A percentile compares a stretch with the other conserved stretches of the same genome.
phyloP scores from a whole-genome alignment of 139 green algal species.

The Eudorina sp. region DNA sequence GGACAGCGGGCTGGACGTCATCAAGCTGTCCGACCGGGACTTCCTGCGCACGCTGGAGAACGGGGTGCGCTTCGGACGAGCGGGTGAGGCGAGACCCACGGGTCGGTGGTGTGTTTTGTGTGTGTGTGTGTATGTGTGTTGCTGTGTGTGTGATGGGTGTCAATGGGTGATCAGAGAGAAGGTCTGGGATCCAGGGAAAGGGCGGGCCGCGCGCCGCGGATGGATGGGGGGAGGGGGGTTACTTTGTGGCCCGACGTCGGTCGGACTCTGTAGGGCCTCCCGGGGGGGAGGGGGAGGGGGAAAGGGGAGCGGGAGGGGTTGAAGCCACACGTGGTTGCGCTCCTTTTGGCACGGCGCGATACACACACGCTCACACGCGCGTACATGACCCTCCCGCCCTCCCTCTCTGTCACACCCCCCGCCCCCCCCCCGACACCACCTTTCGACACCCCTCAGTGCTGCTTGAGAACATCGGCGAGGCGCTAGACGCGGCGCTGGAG shows the following conservation, averaged over 20 bases:
- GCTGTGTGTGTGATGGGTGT: neutral
- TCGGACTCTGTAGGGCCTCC: too few species aligned
- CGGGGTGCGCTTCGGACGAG: slow-evolving; percentile 67
- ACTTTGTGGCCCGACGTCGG: too few species aligned
- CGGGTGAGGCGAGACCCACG: slow-evolving; percentile 22
- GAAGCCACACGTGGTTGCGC: too few species aligned
- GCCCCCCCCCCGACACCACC: neutral
- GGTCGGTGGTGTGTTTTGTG: neutral
- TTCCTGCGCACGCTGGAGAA: slow-evolving; percentile 86
- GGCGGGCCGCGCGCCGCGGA: too few species aligned
- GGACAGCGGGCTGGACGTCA: slow-evolving; percentile 81
- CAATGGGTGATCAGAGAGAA: too few species aligned
- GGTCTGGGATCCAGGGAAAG: too few species aligned
- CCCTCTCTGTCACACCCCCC: neutral
- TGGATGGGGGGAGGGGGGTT: too few species aligned
- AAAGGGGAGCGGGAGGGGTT: too few species aligned
- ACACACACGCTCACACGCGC: neutral
- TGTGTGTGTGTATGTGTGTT: neutral
- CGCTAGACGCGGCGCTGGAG: slow-evolving; percentile 83
- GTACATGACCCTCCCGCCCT: neutral
- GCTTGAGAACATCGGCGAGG: slow-evolving; percentile 82
- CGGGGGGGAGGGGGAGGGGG: too few species aligned
- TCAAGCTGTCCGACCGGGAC: slow-evolving; percentile 86
- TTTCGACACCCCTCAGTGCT: slow-evolving; percentile 70
- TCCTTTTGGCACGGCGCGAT: too few species aligned